Percentiles rank a stretch among this genome's conserved stretches.
Evolutionary conservation across 2,329 filamentous ascomycete genomes (phyloP).

Genomic region (Pseudocercospora pini-densiflorae): DNA sequence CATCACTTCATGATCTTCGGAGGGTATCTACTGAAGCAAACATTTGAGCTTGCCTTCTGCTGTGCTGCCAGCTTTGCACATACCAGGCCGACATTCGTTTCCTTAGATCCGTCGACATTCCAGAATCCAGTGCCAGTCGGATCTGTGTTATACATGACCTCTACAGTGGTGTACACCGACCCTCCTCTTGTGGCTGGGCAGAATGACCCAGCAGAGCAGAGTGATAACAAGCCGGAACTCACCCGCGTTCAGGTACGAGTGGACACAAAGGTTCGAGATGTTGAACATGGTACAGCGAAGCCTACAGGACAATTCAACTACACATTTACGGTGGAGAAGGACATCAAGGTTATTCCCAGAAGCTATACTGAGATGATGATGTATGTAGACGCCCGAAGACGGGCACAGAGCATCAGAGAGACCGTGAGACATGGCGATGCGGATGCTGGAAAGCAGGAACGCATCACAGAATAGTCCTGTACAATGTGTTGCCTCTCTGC

Average conservation of each 20-base stretch:
- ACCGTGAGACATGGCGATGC: slow-evolving; percentile 41
- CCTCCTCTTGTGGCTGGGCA: slow-evolving; percentile 54
- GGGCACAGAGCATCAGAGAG: slow-evolving; percentile 58
- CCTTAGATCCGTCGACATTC: slow-evolving; percentile 74
- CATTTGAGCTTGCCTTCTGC: slow-evolving; percentile 77
- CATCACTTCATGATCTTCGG: slow-evolving; percentile 82
- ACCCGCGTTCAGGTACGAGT: slow-evolving; percentile 72
- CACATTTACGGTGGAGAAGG: slow-evolving; percentile 69
- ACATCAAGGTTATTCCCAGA: slow-evolving; percentile 68
- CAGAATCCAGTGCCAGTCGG: slow-evolving; percentile 76
- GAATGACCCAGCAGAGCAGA: slow-evolving; percentile 38
- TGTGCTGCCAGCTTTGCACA: slow-evolving; percentile 74
- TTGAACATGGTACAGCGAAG: slow-evolving; percentile 70
- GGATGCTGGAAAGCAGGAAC: slow-evolving; percentile 35
- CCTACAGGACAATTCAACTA: slow-evolving; percentile 78
- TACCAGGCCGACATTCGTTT: slow-evolving; percentile 71
- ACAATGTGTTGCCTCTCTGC: background rate
- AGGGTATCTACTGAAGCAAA: slow-evolving; percentile 74
- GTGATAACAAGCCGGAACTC: slow-evolving; percentile 43
- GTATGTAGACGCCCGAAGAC: slow-evolving; percentile 64
- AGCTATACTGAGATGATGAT: slow-evolving; percentile 68
- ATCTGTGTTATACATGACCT: slow-evolving; percentile 74
- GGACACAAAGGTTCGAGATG: slow-evolving; percentile 72
- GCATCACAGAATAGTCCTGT: slow-evolving; percentile 36
- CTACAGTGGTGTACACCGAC: slow-evolving; percentile 73